phyloP scores from a whole-genome alignment of 2,329 filamentous ascomycete genomes.

The Penicillium capsulatum region DNA sequence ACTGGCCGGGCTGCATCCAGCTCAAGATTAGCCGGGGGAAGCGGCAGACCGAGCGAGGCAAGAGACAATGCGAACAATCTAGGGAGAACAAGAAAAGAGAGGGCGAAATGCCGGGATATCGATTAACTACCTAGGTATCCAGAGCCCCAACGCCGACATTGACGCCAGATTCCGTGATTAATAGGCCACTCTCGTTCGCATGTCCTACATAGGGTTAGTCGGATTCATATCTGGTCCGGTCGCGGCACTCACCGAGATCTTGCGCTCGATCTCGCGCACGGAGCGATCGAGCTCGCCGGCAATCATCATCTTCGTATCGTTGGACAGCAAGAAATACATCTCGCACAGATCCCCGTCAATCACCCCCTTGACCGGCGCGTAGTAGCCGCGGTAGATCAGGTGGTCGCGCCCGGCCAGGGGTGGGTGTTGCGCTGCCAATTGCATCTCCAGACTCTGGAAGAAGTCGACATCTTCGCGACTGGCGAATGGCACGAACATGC shows the following conservation, averaged over 20 bases:
- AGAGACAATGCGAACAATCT: constrained; percentile 37
- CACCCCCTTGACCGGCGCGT: constrained; percentile 90
- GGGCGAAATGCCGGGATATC: constrained; percentile 12
- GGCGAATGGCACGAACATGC: constrained; percentile 86
- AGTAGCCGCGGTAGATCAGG: constrained; percentile 91
- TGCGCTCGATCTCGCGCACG: constrained; percentile 89
- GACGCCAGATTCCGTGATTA: constrained; percentile 34
- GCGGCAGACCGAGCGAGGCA: constrained; percentile 49
- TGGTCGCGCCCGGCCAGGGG: constrained; percentile 90
- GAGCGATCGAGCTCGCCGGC: constrained; percentile 87
- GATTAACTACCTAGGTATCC: constrained; percentile 24
- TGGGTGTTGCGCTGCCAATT: constrained; percentile 79
- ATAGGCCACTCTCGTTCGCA: constrained; percentile 56
- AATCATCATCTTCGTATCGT: constrained; percentile 92
- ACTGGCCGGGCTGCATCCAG: constrained; percentile 34
- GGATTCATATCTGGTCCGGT: neutral
- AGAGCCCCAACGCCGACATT: constrained; percentile 23
- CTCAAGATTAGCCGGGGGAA: constrained; percentile 38
- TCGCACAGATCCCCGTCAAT: constrained; percentile 98
- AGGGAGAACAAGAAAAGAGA: neutral
- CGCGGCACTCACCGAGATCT: constrained; percentile 63
- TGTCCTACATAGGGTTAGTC: constrained; percentile 41
- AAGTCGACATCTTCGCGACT: constrained; percentile 94
- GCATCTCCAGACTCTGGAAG: constrained; percentile 89
- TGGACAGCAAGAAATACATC: constrained; percentile 75